Percentiles rank a stretch among this genome's conserved stretches.
These are phyloP conservation scores for Epichloe gansuensis DNA, from an alignment of 2,329 filamentous ascomycete genomes.

Conservation along the genomic window DNA sequence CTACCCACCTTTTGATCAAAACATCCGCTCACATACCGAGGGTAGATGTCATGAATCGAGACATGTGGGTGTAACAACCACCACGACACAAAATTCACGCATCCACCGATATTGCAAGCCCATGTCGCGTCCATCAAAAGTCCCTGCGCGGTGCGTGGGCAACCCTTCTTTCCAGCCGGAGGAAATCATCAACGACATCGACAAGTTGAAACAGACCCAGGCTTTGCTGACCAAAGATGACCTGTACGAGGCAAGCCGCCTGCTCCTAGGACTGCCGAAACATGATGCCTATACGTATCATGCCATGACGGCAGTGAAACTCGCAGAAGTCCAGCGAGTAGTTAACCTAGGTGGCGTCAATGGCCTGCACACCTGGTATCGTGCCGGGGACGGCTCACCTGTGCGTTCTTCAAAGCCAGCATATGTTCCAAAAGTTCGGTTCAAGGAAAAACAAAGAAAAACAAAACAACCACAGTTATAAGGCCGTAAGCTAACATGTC, in stretches of 20 bases:
- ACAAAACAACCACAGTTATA: too few species aligned
- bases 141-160: constrained; percentile 30
- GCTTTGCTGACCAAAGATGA: constrained; percentile 31
- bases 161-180: constrained; percentile 31
- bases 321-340: constrained; percentile 35
- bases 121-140: constrained; percentile 18
- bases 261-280: constrained; percentile 31
- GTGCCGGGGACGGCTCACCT: constrained; percentile 20
- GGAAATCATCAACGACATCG: constrained; percentile 25
- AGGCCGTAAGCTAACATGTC: not conserved
- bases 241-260: constrained; percentile 30
- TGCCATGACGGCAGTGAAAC: constrained; percentile 36
- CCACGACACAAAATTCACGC: not conserved
- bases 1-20: too few species aligned
- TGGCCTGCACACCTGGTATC: constrained; percentile 39
- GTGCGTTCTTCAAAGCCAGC: constrained; percentile 13
- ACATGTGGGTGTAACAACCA: not conserved
- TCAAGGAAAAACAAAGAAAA: not conserved
- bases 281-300: constrained; percentile 38
- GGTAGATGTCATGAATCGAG: too few species aligned
- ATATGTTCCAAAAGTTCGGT: not conserved
- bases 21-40: too few species aligned
- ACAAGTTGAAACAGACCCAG: constrained; percentile 24
- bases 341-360: constrained; percentile 32
- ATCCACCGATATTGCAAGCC: not conserved